A percentile compares a stretch with the other conserved stretches of the same genome.
phyloP scores from a whole-genome alignment of 2,329 filamentous ascomycete species.

The Orbilia javanica region DNA sequence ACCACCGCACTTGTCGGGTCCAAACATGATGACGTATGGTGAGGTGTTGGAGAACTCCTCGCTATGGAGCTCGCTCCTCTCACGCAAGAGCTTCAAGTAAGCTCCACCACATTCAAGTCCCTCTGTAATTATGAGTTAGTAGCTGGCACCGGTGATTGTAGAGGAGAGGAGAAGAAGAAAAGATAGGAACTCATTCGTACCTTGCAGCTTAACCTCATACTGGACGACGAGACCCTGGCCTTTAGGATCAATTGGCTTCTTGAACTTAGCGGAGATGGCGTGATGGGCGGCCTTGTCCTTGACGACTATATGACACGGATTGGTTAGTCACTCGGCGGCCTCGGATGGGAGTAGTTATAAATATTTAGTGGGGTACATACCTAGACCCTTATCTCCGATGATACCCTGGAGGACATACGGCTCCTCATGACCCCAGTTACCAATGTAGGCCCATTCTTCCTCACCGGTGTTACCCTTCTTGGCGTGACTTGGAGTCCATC shows the following conservation, averaged over 20 bases:
- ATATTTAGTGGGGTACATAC: slow-evolving; percentile 49
- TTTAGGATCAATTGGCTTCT: slow-evolving; percentile 96
- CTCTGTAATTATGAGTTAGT: slow-evolving; percentile 70
- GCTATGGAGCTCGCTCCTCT: slow-evolving; percentile 95
- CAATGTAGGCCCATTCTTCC: slow-evolving; percentile 97
- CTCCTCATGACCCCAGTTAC: slow-evolving; percentile 97
- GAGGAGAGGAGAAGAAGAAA: not conserved
- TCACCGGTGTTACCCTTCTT: slow-evolving; percentile 89
- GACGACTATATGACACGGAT: slow-evolving; percentile 72
- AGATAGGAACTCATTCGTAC: slow-evolving; percentile 73
- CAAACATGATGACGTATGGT: slow-evolving; percentile 99
- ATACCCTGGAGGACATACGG: slow-evolving; percentile 90
- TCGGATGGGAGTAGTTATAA: not conserved
- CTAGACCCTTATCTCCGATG: slow-evolving; percentile 90
- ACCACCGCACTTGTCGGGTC: slow-evolving; percentile 97
- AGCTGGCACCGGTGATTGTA: slow-evolving; percentile 48
- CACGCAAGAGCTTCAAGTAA: slow-evolving; percentile 98
- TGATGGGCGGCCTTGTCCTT: slow-evolving; percentile 99
- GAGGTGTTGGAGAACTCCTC: slow-evolving; percentile 98
- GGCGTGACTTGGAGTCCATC: slow-evolving; percentile 94
- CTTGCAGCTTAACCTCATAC: slow-evolving; percentile 99
- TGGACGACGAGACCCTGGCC: slow-evolving; percentile 96
- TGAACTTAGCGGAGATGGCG: slow-evolving; percentile 98
- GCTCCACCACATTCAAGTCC: slow-evolving; percentile 97
- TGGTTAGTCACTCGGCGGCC: slow-evolving; percentile 54